Conservation (phyloP, 441 rosid genomes). For the Macaranga tanarius region DNA sequence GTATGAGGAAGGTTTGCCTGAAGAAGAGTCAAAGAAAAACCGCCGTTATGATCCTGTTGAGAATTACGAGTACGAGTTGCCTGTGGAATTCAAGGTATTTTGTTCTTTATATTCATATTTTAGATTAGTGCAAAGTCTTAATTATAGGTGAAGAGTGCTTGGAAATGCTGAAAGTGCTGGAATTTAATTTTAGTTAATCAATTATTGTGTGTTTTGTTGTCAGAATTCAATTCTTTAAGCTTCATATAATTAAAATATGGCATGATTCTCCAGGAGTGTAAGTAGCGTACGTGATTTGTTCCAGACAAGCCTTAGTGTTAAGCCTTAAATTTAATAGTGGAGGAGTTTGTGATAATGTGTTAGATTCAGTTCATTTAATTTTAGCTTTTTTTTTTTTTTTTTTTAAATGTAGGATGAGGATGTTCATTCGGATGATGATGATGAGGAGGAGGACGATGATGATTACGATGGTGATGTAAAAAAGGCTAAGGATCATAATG, state of each 20-base stretch:
- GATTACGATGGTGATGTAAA: conserved; percentile 13
- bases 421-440: conserved; percentile 62
- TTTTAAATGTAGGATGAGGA: conserved; percentile 63
- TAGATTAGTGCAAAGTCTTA: neutral
- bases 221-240: too few species aligned
- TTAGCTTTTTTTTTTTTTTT: too few species aligned
- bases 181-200: too few species aligned
- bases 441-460: conserved; percentile 24
- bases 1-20: conserved; percentile 74
- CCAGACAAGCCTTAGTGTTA: too few species aligned
- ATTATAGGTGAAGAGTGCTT: neutral
- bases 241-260: neutral
- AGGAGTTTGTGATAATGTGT: too few species aligned
- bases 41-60: conserved; percentile 72
- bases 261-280: neutral
- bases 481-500: conserved; percentile 18
- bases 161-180: neutral
- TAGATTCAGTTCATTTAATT: too few species aligned
- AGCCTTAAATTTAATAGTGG: too few species aligned
- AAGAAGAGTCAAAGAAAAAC: conserved; percentile 79
- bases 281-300: too few species aligned
- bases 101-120: neutral
- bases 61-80: conserved; percentile 70
- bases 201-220: too few species aligned
- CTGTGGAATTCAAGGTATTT: conserved; percentile 65